Evolutionary conservation across 352 stramenopile species (phyloP).

Genomic region (Pythium guiyangense): DNA sequence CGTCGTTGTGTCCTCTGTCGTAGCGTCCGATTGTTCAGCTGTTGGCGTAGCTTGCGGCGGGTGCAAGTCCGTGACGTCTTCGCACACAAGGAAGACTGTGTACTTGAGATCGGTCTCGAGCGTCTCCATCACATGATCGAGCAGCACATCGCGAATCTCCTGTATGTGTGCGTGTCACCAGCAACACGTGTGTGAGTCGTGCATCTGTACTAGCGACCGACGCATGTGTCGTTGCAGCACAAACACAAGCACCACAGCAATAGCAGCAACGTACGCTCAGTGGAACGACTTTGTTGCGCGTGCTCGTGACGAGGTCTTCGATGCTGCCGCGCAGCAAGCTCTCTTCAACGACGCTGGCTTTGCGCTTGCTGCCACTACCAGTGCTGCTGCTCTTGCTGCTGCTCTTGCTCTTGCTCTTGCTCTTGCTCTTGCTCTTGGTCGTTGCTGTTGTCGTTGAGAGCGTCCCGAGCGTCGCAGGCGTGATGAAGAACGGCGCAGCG

Average conservation of each 20-base stretch:
- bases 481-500: slow-evolving; percentile 36
- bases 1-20: neutral
- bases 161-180: slow-evolving; percentile 11
- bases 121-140: slow-evolving; percentile 56
- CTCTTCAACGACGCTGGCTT: slow-evolving; percentile 23
- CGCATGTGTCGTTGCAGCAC: neutral
- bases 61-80: slow-evolving; percentile 57
- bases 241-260: neutral
- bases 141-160: slow-evolving; percentile 62
- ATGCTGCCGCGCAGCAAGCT: slow-evolving; percentile 28
- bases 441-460: too few species aligned
- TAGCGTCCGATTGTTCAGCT: neutral
- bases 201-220: too few species aligned
- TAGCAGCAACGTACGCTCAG: slow-evolving; percentile 32
- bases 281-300: slow-evolving; percentile 31
- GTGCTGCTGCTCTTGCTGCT: too few species aligned
- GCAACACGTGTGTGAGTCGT: neutral
- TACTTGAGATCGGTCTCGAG: slow-evolving; percentile 57
- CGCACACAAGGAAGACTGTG: slow-evolving; percentile 65
- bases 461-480: slow-evolving; percentile 23
- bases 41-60: neutral
- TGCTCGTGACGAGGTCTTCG: slow-evolving; percentile 29
- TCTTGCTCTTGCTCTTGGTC: neutral
- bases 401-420: slow-evolving; percentile 6
- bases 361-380: slow-evolving; percentile 16